Base-by-base conservation (phyloP, 257 asterid genomes). In the Cordia subcordata region DNA sequence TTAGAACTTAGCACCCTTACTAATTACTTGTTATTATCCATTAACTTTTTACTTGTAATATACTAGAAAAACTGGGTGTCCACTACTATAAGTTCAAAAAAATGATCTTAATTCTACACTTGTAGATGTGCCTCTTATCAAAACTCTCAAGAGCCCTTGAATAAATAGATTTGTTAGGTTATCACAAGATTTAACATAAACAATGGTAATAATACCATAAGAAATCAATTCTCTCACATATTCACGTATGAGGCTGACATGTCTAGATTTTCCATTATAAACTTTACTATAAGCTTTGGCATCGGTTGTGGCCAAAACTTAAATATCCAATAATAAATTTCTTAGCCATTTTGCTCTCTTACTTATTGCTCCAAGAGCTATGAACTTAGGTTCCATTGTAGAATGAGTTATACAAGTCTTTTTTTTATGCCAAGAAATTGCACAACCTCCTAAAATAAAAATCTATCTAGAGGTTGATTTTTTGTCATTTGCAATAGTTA, bases 271-370 rank as follows among this genome's bases (percentile, higher is more conserved):
- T 3, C 58, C 53, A 49, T 57, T 67, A 15, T 52, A 51, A 0
- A 58, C 5, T 13, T 50, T 20, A 13, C 20, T 67, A 20, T 52
- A 60, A 0, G 40, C 58, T 44, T 32, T 54, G 53, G 18, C 15
- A 61, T 49, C 1, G 21, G 59, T 47, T 47, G n/a, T 3, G 42
- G 33, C 44, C 39, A 61, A 8, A 55, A 15, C 12, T 13, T n/a
- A 42, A n/a, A 55, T 15, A 21, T 68, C 38, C 0, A 33, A 11
- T 0, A 49, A 47, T 10, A 56, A 5, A 27, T 35, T 14, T 11
- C 52, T 45, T 11, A 65, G 38, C 58, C 70, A 65, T 20, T 46
- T 27, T 0, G 42, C 55, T 23, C 58, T 55, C 20, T 59, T 38
- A 17, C 60, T 21, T 0, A 13, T 10, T 8, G 8, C 13, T 21